Percentiles rank a stretch among this genome's conserved stretches.
These are phyloP conservation scores for Podospora pseudoanserina DNA, from an alignment of 495 filamentous ascomycete genomes.

Conservation along the genomic window DNA sequence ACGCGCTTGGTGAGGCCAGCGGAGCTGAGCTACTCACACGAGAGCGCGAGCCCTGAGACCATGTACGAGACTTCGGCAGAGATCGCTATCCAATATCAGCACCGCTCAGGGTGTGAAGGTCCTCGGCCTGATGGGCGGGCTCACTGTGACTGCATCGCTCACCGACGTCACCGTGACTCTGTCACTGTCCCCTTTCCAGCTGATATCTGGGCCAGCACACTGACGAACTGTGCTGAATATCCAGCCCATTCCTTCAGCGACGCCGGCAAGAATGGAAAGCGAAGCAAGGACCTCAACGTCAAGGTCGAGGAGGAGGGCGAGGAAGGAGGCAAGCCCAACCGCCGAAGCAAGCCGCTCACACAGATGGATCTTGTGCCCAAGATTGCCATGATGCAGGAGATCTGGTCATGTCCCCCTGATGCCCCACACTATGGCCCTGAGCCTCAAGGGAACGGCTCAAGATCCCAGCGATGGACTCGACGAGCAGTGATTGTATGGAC, in stretches of 20 bases:
- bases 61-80: slow-evolving; percentile 36
- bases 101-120: slow-evolving; percentile 40
- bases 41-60: slow-evolving; percentile 28
- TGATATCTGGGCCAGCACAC: slow-evolving; percentile 44
- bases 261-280: slow-evolving; percentile 14
- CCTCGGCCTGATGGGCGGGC: slow-evolving; percentile 32
- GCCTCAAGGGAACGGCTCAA: neutral
- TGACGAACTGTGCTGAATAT: slow-evolving; percentile 45
- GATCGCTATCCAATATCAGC: slow-evolving; percentile 33
- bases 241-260: slow-evolving; percentile 31
- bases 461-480: slow-evolving; percentile 36
- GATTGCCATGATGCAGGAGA: slow-evolving; percentile 51
- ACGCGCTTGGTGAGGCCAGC: slow-evolving; percentile 47
- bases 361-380: slow-evolving; percentile 44
- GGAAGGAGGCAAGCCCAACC: slow-evolving; percentile 9
- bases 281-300: neutral
- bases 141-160: slow-evolving; percentile 31
- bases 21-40: slow-evolving; percentile 37
- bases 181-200: slow-evolving; percentile 50
- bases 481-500: slow-evolving; percentile 48
- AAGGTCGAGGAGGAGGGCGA: slow-evolving; percentile 23
- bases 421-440: slow-evolving; percentile 10
- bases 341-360: slow-evolving; percentile 25
- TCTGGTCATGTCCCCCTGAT: slow-evolving; percentile 42
- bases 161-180: slow-evolving; percentile 24